Evolutionary conservation across 1,284 basidiomycete genomes (phyloP), one percentile per base, ranked within the genome.

Genomic region (Fomitiporia mediterranea): DNA sequence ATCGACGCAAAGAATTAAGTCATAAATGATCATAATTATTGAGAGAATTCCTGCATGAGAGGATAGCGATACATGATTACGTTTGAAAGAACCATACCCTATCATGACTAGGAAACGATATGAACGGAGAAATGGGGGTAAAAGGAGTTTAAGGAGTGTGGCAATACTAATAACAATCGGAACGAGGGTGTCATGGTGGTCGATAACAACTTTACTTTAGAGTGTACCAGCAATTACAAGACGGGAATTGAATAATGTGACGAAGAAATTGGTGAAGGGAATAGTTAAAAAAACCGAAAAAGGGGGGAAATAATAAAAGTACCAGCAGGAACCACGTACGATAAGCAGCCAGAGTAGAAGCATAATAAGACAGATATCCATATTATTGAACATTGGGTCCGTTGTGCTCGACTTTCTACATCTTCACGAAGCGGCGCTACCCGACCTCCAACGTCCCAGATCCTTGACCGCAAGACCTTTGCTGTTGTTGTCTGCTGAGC

Each of bases 51-150:
- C 48, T 25, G 17, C 37, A 23, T 39, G 39, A 47, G 28, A 39
- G n/a, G 43, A 64, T 49, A 57, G 63, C 57, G 55, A 63, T 60
- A 53, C 54, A 57, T 48, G 48, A 60, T 60, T 57, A 55, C 42
- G 55, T 54, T 39, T 46, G 32, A n/a, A n/a, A 56, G 32, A 28
- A 47, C 47, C 44, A 54, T 51, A 51, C 44, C 25, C 42, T 60
- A 56, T 49, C 44, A 30, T 49, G 23, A 47, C 27, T 27, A 48
- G 50, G 39, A 44, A 19, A 30, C 43, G 48, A 57, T 54, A 48
- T 35, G 37, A 54, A 51, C 28, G 42, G 28, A 37, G 40, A 13
- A 46, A 50, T 19, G 38, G 19, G 17, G 23, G 34, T n/a, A 38
- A 37, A n/a, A 30, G 32, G 17, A 23, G 35, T 34, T 51, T 46